Base-by-base conservation (phyloP, 306 rosid genomes). In the Pueraria montana region DNA sequence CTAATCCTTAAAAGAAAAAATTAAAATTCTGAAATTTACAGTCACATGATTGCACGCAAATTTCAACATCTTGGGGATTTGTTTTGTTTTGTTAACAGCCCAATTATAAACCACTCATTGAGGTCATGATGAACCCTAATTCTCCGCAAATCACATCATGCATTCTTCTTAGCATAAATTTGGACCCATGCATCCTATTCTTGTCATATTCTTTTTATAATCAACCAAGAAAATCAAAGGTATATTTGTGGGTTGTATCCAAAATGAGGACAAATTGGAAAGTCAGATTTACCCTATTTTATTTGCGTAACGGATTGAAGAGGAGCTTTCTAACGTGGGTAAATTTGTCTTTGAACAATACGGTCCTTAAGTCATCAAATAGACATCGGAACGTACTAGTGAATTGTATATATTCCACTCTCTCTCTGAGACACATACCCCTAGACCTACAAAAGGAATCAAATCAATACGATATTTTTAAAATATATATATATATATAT, bases 51-150 rank as follows among this genome's bases (percentile, higher is more conserved):
- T 83, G 74, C 76, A 61, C 88, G 68, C 90, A 83, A 73, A 79
- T 81, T 85, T 91, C 87, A 83, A 83, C 88, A 83, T 78, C 83
- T 89, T 82, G 81, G 83, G 91, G 87, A 84, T 84, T 78, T 84
- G 90, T 84, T 86, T 77, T 84, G 84, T 84, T 85, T 75, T 80
- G 79, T 82, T 74, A 74, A 80, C 81, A 72, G 68, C 68, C 75
- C 88, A 72, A 84, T 86, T 86, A 78, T 72, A 85, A 82, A 80
- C 92, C 88, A 84, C 90, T 89, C 87, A 84, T 83, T 87, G 87
- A 21, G 72, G 56, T 78, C 63, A 85, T 88, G 45, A 90, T 86
- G 86, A 83, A 84, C 86, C 91, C 84, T 86, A 88, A 89, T 88
- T 90, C 89, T 84, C 84, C 64, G 52, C 79, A 88, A 80, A 89